Percentiles rank a stretch among this genome's conserved stretches.
phyloP scores from a whole-genome alignment of 495 filamentous ascomycete species.

The Elasticomyces elasticus region DNA sequence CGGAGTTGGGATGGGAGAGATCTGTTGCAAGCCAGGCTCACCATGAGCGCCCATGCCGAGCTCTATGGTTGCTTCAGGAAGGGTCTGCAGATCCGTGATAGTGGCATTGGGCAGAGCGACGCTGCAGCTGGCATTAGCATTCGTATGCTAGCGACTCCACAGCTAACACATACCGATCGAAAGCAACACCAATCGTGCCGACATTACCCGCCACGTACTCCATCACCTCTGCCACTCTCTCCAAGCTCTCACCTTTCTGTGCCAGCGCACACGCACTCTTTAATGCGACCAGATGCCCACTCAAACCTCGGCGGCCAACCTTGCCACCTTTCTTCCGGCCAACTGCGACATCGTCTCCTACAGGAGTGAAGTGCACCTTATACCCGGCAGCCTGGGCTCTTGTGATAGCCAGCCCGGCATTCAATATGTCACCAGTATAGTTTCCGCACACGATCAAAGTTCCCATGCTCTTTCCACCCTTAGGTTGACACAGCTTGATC shows the following conservation, averaged over 20 bases:
- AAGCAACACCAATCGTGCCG: constrained; percentile 22
- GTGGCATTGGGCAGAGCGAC: constrained; percentile 22
- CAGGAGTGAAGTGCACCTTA: constrained; percentile 15
- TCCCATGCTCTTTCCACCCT: constrained; percentile 17
- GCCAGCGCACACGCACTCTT: constrained; percentile 22
- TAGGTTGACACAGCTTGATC: constrained; percentile 19
- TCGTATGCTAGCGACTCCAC: not conserved
- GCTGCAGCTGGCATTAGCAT: not conserved
- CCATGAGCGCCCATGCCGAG: constrained; percentile 25
- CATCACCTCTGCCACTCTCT: constrained; percentile 22
- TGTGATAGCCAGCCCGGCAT: constrained; percentile 21
- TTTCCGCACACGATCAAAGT: constrained; percentile 22
- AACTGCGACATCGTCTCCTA: constrained; percentile 24
- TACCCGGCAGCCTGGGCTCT: constrained; percentile 17
- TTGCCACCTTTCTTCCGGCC: constrained; percentile 24
- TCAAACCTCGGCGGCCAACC: constrained; percentile 22
- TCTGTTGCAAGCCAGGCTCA: constrained; percentile 22
- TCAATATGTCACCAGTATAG: constrained; percentile 24
- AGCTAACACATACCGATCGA: constrained; percentile 15
- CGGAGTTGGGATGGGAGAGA: constrained; percentile 21
- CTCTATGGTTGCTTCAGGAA: constrained; percentile 21
- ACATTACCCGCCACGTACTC: constrained; percentile 23
- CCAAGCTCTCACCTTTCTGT: constrained; percentile 14
- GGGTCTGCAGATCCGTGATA: constrained; percentile 20
- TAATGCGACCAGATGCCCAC: constrained; percentile 21